Evolutionary conservation across 306 rosid genomes (phyloP), one percentile per base, ranked within the genome.

Genomic region (Malus sieversii): DNA sequence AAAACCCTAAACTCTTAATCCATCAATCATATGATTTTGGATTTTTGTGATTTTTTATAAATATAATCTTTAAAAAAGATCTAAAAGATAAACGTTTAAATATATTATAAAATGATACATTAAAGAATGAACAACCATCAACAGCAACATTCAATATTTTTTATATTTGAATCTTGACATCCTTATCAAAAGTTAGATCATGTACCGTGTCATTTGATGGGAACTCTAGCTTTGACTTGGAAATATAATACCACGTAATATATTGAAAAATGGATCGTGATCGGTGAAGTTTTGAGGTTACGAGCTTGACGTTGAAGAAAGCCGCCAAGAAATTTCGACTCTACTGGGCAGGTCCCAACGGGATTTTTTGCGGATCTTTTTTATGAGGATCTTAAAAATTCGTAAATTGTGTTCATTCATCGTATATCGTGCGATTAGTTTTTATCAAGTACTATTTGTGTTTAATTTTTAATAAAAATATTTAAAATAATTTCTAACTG

Each of bases 361-460:
- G 33, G 33, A 32, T 32, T 4, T 4, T 32, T 32, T 4, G 5
- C 33, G 33, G 33, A 32, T 32, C 33, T 0, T 4, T 32, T 32
- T 32, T 0, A 0, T 0, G 1, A 32, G 1, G 6, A 32, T 32
- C 0, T 5, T 32, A 4, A 32, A 5, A 1, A 32, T 32, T 4
- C 6, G 35, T 32, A 0, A 32, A 32, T 32, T 4, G 6, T 5
- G 1, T 5, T 1, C 0, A 6, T 32, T 32, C 0, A 33, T 33
- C 1, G 6, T 33, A 33, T 33, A 33, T 5, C 1, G 1, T 33
- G 6, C 1, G 7, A 1, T 33, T 5, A 33, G 0, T 33, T 5
- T 33, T 33, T 33, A 1, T 33, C 6, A 33, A 33, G 1, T 33
- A 33, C 1, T 33, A 33, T 33, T 33, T 33, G 0, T 33, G 0